Percentiles rank a stretch among this genome's conserved stretches.
Evolutionary conservation across 257 asterid genomes (phyloP).

Genomic region (Solanum chilense): DNA sequence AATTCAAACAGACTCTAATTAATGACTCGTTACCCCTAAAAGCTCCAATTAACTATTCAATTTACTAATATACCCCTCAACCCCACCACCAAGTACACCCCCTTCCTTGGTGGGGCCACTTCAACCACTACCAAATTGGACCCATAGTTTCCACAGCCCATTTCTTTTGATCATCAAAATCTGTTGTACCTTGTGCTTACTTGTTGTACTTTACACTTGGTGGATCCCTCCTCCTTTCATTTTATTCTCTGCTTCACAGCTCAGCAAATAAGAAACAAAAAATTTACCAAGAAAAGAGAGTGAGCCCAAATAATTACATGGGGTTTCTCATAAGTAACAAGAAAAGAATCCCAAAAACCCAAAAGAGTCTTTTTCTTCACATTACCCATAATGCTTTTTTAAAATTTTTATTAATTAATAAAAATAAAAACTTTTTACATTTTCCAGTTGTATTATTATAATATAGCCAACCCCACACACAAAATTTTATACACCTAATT

Average conservation of each 20-base stretch:
- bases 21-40: not conserved
- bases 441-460: not conserved
- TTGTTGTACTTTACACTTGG: constrained; percentile 37
- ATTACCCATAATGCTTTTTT: not conserved
- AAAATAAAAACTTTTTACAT: not conserved
- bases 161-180: constrained; percentile 1
- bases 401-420: no score
- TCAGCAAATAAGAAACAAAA: not conserved
- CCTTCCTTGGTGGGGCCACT: constrained; percentile 6
- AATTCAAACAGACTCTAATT: fast-evolving
- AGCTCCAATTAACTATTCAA: not conserved
- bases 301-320: constrained; percentile 16
- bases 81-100: not conserved
- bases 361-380: constrained; percentile 5
- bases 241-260: constrained; percentile 34
- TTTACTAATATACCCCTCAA: constrained; percentile 17
- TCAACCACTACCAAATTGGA: constrained; percentile 11
- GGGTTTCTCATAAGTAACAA: constrained; percentile 26
- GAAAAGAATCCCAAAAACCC: constrained; percentile 43
- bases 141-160: constrained; percentile 5
- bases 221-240: constrained; percentile 22
- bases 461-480: not conserved
- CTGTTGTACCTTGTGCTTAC: constrained; percentile 35
- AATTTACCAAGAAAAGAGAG: constrained; percentile 2
- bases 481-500: not conserved